Conservation (phyloP, 768 basidiomycete genomes). For the Mycena floridula region DNA sequence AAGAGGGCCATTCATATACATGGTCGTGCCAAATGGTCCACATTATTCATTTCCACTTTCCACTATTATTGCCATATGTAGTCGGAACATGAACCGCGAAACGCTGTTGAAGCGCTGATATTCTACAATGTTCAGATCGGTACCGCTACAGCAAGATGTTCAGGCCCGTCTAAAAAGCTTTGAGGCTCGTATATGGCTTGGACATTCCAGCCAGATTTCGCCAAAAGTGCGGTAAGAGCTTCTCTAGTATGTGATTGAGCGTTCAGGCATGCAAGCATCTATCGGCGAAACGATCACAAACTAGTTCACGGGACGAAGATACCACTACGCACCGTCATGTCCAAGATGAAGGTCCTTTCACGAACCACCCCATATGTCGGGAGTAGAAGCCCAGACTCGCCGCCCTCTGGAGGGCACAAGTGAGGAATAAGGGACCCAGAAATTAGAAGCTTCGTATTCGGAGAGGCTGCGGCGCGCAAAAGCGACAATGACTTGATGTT, state of each 20-base stretch:
- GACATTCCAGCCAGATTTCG: background rate
- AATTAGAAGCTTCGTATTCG: background rate
- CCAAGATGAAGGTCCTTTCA: background rate
- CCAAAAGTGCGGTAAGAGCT: background rate
- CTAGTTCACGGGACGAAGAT: background rate
- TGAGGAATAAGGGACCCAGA: background rate
- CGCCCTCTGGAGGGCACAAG: background rate
- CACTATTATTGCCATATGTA: too few relatives aligned
- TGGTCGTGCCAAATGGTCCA: too few relatives aligned
- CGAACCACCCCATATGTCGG: background rate
- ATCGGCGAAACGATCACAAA: background rate
- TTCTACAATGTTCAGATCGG: too few relatives aligned
- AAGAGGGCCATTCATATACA: too few relatives aligned
- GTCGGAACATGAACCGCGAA: too few relatives aligned
- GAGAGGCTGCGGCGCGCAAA: background rate
- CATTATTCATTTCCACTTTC: too few relatives aligned
- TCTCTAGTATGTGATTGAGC: background rate
- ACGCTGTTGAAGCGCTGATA: too few relatives aligned
- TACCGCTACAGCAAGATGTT: too few relatives aligned
- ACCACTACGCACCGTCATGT: background rate
- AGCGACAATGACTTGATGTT: background rate
- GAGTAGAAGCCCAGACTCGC: background rate
- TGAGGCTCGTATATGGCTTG: too few relatives aligned
- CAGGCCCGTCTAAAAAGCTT: too few relatives aligned
- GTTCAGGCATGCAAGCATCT: background rate